Base-by-base conservation (phyloP, 441 rosid species). In the Erysimum pusillum region DNA sequence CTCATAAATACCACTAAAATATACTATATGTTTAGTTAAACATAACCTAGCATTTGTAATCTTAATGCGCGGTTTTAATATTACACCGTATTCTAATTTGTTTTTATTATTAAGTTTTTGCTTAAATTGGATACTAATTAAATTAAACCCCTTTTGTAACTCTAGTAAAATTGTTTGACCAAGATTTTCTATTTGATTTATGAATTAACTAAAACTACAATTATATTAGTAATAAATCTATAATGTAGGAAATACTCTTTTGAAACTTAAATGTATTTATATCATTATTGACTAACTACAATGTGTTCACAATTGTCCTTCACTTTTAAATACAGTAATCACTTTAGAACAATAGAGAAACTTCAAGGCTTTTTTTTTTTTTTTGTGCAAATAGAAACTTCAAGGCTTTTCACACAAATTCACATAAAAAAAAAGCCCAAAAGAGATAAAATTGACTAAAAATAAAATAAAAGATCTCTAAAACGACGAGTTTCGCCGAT, bases 401-500 rank as follows among this genome's bases (percentile, higher is more conserved):
- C 65, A 20, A 18, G 25, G 32, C 11, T 61, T 60, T 15, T 5
- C 62, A 32, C 41, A 32, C n/a, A 32, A 32, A 57, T 25, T n/a
- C 32, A 60, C 45, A 60, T 60, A 9, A 18, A 18, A n/a, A 10
- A 53, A 57, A n/a, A 18, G 10, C 53, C 53, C 53, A 48, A 25
- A 53, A 53, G 32, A 25, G 59, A 53, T 25, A 8, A 52, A 52
- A 9, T 18, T 9, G 9, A 51, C 31, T 28, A 2, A 25, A 35
- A 7, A 5, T 0, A 1, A 15, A 11, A 13, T 4, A 41, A 25
- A 63, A 63, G 20, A 41, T 7, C 18, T 41, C 2, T 22, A 62
- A 62, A 61, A 41, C 31, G 49, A 62, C 20, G 36, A 25, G 51
- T 13, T 14, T 62, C 20, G 2, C 36, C 67, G 67, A 63, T 42